phyloP scores from a whole-genome alignment of 768 basidiomycete genomes.

The Melanogaster broomeanus region DNA sequence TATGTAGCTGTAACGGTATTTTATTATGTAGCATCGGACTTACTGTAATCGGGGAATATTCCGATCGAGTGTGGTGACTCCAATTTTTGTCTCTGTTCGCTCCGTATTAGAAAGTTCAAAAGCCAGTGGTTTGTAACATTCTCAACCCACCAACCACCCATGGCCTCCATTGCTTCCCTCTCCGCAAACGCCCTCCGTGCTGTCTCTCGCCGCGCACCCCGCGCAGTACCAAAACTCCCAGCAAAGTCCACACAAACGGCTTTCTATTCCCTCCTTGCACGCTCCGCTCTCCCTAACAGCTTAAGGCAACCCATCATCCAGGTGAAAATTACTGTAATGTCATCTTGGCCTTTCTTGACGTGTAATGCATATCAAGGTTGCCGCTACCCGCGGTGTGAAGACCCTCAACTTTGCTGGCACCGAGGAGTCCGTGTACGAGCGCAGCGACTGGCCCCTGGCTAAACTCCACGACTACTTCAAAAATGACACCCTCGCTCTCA shows the following conservation, averaged over 20 bases:
- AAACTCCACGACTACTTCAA: slow-evolving; percentile 99
- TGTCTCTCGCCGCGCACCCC: slow-evolving; percentile 66
- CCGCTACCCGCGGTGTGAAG: slow-evolving; percentile 77
- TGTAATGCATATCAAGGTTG: slow-evolving; percentile 30
- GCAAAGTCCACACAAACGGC: slow-evolving; percentile 50
- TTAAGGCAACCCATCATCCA: slow-evolving; percentile 37
- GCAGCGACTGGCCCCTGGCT: slow-evolving; percentile 94
- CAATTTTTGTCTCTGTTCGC: background rate
- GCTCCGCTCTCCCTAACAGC: slow-evolving; percentile 34
- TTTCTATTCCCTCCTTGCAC: slow-evolving; percentile 69
- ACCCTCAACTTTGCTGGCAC: slow-evolving; percentile 96
- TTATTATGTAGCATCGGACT: no score
- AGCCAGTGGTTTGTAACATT: background rate
- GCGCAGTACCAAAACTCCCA: slow-evolving; percentile 42
- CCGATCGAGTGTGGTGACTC: slow-evolving; percentile 17
- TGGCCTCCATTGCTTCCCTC: slow-evolving; percentile 64
- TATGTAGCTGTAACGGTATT: no score
- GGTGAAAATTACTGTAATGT: slow-evolving; percentile 26
- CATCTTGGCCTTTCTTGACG: background rate
- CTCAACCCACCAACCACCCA: slow-evolving; percentile 39
- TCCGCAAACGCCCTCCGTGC: slow-evolving; percentile 66
- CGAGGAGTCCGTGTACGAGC: slow-evolving; percentile 92
- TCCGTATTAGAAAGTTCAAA: background rate
- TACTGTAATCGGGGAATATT: slow-evolving; percentile 5
- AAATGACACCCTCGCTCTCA: slow-evolving; percentile 98